Base-by-base conservation (phyloP, 805 yeast species). In the Metschnikowia noctiluminum region DNA sequence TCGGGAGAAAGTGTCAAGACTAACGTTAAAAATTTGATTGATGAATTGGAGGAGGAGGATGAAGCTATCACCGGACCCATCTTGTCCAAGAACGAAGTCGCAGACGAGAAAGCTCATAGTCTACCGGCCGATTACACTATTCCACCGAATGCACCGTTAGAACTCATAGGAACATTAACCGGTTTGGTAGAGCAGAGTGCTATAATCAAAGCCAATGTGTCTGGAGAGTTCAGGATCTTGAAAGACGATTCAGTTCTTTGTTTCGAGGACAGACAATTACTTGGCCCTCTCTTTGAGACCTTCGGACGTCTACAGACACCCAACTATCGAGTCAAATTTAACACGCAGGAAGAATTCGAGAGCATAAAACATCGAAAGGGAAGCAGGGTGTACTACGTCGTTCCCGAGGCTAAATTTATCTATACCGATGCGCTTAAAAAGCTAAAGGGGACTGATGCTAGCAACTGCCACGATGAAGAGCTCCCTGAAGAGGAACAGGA, bases 391-490 rank as follows among this genome's bases (percentile, higher is more conserved):
- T 89, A 59, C 64, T 89, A 86, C 56, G 92, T 91, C 6, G 94
- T 87, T 1, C 85, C 90, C 2, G 86, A 81, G 35, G 85, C 97
- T 0, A 78, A 85, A 46, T 92, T 90, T 67, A 73, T 87, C 8
- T 81, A 83, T 54, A 92, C 98, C 0, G 86, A 85, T 44, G 69
- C 80, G 26, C 76, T 91, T 47, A 87, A 82, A 57, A 70, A 76
- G 21, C 50, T 83, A 15, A 91, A 85, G 60, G 99, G 98, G 26
- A 85, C 90, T 1, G 99, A 94, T 70, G 99, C 99, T 0, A 87
- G 96, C 60, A 94, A 94, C 59, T 84, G 89, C 64, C 86, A 89
- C 63, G 99, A 94, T 65, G 98, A 94, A 68, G 99, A 94, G 61
- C 68, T 92, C 30, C 89, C 96, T 0, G 90, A 84, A 57, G 95